These are phyloP conservation scores for Pseudogymnoascus sp. DNA, from an alignment of 2,329 filamentous ascomycete species.

Conservation along the genomic window DNA sequence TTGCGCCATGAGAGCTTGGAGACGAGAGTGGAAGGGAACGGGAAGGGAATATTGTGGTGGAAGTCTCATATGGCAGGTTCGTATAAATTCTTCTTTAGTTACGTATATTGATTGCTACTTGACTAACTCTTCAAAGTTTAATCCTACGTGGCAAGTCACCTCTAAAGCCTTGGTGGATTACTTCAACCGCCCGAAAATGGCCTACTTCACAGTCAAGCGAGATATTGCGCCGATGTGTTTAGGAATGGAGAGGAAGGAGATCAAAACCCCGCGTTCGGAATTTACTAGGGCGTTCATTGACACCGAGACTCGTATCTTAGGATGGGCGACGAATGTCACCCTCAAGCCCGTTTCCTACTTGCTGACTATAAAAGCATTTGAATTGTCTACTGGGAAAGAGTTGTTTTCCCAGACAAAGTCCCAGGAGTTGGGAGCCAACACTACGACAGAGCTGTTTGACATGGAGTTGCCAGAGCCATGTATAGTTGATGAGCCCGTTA, in stretches of 20 bases:
- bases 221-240: slow-evolving; percentile 1
- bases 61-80: slow-evolving; percentile 71
- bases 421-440: not conserved
- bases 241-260: slow-evolving; percentile 35
- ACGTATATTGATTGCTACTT: slow-evolving; percentile 36
- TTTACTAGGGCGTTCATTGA: slow-evolving; percentile 45
- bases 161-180: slow-evolving; percentile 69
- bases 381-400: not conserved
- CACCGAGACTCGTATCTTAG: slow-evolving; percentile 40
- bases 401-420: not conserved
- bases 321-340: slow-evolving; percentile 51
- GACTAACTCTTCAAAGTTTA: slow-evolving; percentile 47
- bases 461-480: not conserved
- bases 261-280: slow-evolving; percentile 45
- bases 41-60: slow-evolving; percentile 62
- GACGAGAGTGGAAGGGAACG: slow-evolving; percentile 63
- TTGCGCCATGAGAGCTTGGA: slow-evolving; percentile 56
- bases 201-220: slow-evolving; percentile 61
- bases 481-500: not conserved
- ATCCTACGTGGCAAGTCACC: slow-evolving; percentile 75
- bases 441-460: slow-evolving; percentile 34
- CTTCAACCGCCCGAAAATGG: slow-evolving; percentile 64
- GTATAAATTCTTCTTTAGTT: slow-evolving; percentile 74
- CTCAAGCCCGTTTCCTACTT: slow-evolving; percentile 41
- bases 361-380: slow-evolving; percentile 30